Base-by-base conservation (phyloP, 768 basidiomycete genomes). In the Trametes gibbosa region DNA sequence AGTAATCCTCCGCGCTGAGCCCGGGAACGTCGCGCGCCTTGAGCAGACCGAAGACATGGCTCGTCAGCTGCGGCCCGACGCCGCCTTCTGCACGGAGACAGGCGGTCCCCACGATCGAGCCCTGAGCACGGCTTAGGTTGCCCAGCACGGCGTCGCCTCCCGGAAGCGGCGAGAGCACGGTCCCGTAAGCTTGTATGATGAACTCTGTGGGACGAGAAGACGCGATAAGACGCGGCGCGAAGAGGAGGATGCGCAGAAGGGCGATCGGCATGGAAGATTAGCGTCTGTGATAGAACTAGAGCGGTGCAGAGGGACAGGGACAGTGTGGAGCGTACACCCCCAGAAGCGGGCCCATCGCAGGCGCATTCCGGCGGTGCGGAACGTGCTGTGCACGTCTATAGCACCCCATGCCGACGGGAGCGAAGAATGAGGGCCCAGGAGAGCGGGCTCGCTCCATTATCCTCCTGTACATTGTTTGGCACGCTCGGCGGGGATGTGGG, bases 31-130 rank as follows among this genome's bases (percentile, higher is more conserved):
- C 68, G 55, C 88, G 86, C 21, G 91, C 90, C 73, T 95, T 96
- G 69, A 94, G 84, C 65, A 96, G 81, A 13, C 94, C 94, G 72
- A 92, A 94, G 49, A 90, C 87, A 71, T 96, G 94, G 71, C 91
- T 93, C 12, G 77, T 87, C 58, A 96, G 79, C 72, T 96, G 94
- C 7, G 93, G 91, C 23, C 84, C 91, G 61, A 95, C 94, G 46
- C 87, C 79, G 27, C 83, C 85, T 68, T 95, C 92, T 27, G 94
- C 85, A 58, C 94, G 87, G 51, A 96, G 81, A 60, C 90, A 87
- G 24, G 94, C 87, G 46, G 89, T 86, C 29, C 89, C 94, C 61
- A 92, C 86, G 40, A 95, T 83, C 34, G 91, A 94, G 51, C 92
- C 86, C 70, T 94, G 70, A 39, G 89, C 84, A 63, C 94, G 85